A percentile compares a stretch with the other conserved stretches of the same genome.
phyloP scores from a whole-genome alignment of 140 eudicot species.

The Oenanthe javanica region DNA sequence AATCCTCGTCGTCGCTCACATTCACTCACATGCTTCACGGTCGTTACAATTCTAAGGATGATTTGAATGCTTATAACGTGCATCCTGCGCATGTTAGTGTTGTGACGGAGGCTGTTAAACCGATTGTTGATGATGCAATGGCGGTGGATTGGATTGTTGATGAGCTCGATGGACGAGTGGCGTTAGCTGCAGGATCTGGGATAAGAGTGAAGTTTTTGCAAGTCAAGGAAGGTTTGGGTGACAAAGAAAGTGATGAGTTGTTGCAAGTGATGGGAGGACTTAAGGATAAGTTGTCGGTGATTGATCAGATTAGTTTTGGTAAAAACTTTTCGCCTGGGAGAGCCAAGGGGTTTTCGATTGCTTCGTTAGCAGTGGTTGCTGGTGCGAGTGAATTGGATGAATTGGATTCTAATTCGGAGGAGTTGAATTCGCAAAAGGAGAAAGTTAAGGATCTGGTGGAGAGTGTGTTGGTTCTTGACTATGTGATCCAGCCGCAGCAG shows the following conservation, averaged over 20 bases:
- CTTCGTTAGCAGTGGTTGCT: constrained; percentile 20
- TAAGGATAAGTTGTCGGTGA: constrained; percentile 18
- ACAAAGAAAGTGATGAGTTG: constrained; percentile 17
- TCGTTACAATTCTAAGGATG: constrained; percentile 34
- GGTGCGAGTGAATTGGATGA: constrained; percentile 23
- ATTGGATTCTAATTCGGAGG: constrained; percentile 25
- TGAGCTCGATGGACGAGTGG: constrained; percentile 10
- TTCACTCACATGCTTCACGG: constrained; percentile 62
- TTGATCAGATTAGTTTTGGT: constrained; percentile 32
- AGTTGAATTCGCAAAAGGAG: constrained; percentile 17
- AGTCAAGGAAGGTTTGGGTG: constrained; percentile 38
- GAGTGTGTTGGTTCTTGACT: constrained; percentile 22
- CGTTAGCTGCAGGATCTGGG: constrained; percentile 29
- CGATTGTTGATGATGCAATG: constrained; percentile 37
- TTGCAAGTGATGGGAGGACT: constrained; percentile 30
- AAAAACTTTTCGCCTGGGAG: constrained; percentile 45
- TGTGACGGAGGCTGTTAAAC: constrained; percentile 17
- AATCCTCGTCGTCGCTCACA: not conserved
- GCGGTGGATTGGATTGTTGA: constrained; percentile 42
- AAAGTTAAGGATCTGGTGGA: constrained; percentile 27
- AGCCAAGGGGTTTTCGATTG: constrained; percentile 41
- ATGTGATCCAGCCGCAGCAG: constrained; percentile 16
- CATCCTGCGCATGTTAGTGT: constrained; percentile 39
- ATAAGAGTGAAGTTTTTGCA: constrained; percentile 25
- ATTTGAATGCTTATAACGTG: constrained; percentile 27